Evolutionary conservation across 2,329 filamentous ascomycete genomes (phyloP), one percentile per base, ranked within the genome.

Genomic region (Aspergillus viridinutans): DNA sequence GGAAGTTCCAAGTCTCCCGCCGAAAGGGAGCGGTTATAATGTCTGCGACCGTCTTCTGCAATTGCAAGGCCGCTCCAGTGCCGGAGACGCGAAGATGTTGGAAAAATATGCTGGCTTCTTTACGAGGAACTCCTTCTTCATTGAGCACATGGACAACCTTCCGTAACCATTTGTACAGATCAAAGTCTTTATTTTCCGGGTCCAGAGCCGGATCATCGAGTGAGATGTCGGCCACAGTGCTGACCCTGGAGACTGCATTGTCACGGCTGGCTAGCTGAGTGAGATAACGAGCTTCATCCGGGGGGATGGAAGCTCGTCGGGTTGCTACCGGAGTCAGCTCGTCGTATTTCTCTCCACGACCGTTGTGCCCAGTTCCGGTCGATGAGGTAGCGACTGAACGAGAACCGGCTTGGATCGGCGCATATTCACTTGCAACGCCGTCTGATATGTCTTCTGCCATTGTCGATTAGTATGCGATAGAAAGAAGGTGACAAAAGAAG

Each of bases 41-140:
- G 4, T 58, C 61, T 1, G 58, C 55, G 4, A 69, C 64, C 0
- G 65, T 69, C 6, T 61, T 49, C 32, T 69, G 67, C 29, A 62
- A 60, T 49, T 69, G 65, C 21, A 69, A 43, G 3, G 66, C 67
- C 25, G 67, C 64, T 3, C 67, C 67, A 17, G 65, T 65, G 52
- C 67, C 67, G n/a, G 64, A 65, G 14, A 69, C 50, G 32, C 61
- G 61, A 7, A 69, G 54, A 1, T 69, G 17, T 21, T 63, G 64
- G 56, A 69, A 67, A 12, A 65, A 38, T 20, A 68, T 59, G 14
- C 63, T 62, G 32, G 65, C 53, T 26, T 56, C 58, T 20, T 59
- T 28, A 17, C 38, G 21, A 3, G 48, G 49, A 5, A 55, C 50
- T 6, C 57, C 57, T 12, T 58, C 47, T 9, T 53, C 40, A 14